Evolutionary conservation across 805 yeast species (phyloP).

Genomic region (Starmerella bombi): DNA sequence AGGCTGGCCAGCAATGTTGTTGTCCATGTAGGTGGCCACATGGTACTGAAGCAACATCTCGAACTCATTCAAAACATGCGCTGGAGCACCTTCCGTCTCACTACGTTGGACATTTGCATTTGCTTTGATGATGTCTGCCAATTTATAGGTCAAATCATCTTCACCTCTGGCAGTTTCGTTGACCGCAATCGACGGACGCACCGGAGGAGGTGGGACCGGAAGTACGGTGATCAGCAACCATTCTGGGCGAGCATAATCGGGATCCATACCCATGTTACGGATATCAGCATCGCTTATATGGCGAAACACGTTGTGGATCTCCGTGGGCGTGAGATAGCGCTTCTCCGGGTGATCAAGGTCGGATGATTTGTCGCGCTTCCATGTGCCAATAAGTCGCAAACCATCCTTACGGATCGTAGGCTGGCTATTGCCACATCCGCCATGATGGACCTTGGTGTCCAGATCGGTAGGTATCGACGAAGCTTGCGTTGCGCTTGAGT

Average conservation of each 20-base stretch:
- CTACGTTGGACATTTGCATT: constrained; percentile 93
- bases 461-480: constrained; percentile 32
- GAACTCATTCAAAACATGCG: constrained; percentile 92
- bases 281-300: constrained; percentile 83
- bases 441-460: constrained; percentile 46
- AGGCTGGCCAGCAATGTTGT: constrained; percentile 98
- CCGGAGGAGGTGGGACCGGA: constrained; percentile 99
- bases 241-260: constrained; percentile 96
- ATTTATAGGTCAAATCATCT: constrained; percentile 94
- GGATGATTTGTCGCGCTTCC: constrained; percentile 81
- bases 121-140: constrained; percentile 93
- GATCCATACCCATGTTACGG: constrained; percentile 70
- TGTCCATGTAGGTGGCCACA: constrained; percentile 98
- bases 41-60: constrained; percentile 92
- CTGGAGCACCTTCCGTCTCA: constrained; percentile 98
- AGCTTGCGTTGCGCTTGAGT: constrained; percentile 26
- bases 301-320: constrained; percentile 78
- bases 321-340: constrained; percentile 75
- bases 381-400: constrained; percentile 90
- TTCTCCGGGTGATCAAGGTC: constrained; percentile 86
- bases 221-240: constrained; percentile 96
- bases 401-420: constrained; percentile 96
- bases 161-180: constrained; percentile 98
- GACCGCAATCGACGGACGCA: constrained; percentile 94
- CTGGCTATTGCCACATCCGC: constrained; percentile 96